A percentile compares a stretch with the other conserved stretches of the same genome.
Conservation (phyloP, 305 asterid genomes). For the Fraxinus sp. region DNA sequence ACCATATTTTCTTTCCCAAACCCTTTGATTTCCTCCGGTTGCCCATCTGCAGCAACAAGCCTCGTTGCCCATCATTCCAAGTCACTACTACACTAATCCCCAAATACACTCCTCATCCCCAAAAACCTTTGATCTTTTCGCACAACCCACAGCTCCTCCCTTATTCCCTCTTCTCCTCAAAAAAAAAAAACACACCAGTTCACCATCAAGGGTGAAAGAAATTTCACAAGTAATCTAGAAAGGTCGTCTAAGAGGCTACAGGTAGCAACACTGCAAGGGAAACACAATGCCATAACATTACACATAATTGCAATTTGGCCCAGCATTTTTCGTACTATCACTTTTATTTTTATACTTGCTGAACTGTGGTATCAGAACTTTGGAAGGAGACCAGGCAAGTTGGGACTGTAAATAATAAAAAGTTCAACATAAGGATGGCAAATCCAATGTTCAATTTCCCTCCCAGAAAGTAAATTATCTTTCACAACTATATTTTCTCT, state of each 20-base stretch:
- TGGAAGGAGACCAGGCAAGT: neutral
- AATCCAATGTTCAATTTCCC: neutral
- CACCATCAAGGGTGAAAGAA: neutral
- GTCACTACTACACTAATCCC: neutral
- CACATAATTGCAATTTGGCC: neutral
- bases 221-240: neutral
- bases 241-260: neutral
- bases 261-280: neutral
- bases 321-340: neutral
- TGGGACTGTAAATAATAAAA: neutral
- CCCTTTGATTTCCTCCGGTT: neutral
- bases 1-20: neutral
- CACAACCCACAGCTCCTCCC: neutral
- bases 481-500: neutral
- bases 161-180: neutral
- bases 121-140: neutral
- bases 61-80: neutral
- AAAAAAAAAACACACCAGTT: neutral
- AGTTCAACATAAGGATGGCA: neutral
- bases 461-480: neutral
- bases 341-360: neutral
- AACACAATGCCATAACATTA: neutral
- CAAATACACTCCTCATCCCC: neutral
- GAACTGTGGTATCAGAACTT: neutral
- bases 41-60: neutral